A percentile compares a stretch with the other conserved stretches of the same genome.
phyloP scores from a whole-genome alignment of 169 alveolate genomes.

The Fabrea salina region DNA sequence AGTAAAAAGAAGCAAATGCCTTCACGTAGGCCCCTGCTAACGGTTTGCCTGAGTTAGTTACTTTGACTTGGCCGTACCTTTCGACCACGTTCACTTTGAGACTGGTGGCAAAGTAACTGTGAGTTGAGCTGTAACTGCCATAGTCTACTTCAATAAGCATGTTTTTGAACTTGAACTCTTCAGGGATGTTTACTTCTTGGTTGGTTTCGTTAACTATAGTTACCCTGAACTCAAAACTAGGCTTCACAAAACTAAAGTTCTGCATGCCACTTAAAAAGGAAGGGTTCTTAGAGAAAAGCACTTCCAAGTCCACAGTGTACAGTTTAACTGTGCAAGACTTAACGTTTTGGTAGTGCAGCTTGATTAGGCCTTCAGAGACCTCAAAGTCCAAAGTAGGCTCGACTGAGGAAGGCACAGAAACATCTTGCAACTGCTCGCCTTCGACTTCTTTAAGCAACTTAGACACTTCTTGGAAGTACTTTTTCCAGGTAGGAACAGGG shows the following conservation, averaged over 20 bases:
- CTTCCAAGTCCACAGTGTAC: conserved; percentile 23
- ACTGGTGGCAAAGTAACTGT: conserved; percentile 58
- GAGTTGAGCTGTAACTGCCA: conserved; percentile 55
- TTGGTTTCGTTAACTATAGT: too few relatives aligned
- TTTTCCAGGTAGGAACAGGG: conserved; percentile 12
- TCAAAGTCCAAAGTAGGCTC: conserved; percentile 18
- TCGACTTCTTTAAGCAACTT: not conserved
- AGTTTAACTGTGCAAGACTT: not conserved
- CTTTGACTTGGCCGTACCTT: conserved; percentile 70
- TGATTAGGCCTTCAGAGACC: not conserved
- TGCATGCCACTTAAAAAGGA: not conserved
- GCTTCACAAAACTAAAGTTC: conserved; percentile 23
- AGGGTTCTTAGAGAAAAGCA: conserved; percentile 26
- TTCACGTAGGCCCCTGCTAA: conserved; percentile 60
- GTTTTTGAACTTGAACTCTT: conserved; percentile 51
- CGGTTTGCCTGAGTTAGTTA: conserved; percentile 58
- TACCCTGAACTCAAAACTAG: not conserved
- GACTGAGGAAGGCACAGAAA: not conserved
- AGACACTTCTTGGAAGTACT: not conserved
- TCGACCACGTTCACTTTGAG: conserved; percentile 60
- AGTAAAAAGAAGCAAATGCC: conserved; percentile 57
- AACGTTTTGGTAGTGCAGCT: conserved; percentile 1
- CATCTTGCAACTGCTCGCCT: not conserved
- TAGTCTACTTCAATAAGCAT: conserved; percentile 67
- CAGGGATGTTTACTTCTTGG: too few relatives aligned